Evolutionary conservation across 192 early-diverging fungal species (phyloP).

Genomic region (Endogone sp.): DNA sequence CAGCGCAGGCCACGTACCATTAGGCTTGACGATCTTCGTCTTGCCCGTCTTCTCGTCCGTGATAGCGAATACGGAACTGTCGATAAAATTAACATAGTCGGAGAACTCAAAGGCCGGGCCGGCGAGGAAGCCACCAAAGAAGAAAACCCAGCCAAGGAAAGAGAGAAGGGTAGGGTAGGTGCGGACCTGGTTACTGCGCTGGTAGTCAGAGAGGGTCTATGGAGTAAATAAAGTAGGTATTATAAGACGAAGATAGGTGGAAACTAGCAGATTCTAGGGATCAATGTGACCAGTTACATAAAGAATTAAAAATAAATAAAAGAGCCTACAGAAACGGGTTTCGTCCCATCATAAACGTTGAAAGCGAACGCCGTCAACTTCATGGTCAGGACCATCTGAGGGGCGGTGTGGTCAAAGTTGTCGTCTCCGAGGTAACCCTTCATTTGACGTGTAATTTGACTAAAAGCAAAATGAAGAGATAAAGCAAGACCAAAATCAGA

Average conservation of each 20-base stretch:
- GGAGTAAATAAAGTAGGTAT: not conserved
- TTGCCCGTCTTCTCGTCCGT: conserved; percentile 10
- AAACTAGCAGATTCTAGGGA: too few relatives aligned
- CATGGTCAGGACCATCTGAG: conserved; percentile 94
- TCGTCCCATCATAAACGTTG: conserved; percentile 70
- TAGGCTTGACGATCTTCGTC: not conserved
- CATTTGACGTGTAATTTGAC: conserved; percentile 47
- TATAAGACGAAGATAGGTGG: too few relatives aligned
- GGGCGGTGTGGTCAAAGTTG: conserved; percentile 80
- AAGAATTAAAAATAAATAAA: not conserved
- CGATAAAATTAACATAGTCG: conserved; percentile 51
- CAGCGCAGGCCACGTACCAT: conserved; percentile 7
- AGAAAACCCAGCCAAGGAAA: conserved; percentile 87
- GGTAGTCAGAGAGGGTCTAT: not conserved
- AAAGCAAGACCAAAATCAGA: conserved; percentile 6
- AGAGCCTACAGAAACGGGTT: not conserved
- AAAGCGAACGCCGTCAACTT: conserved; percentile 88
- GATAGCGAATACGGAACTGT: conserved; percentile 23
- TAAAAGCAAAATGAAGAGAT: conserved; percentile 2
- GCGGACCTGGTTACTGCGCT: not conserved
- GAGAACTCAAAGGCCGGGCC: conserved; percentile 82
- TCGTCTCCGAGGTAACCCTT: conserved; percentile 38
- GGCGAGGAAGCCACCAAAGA: conserved; percentile 80
- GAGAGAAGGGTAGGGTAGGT: conserved; percentile 60
- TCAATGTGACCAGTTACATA: too few relatives aligned